These are phyloP conservation scores for Diaporthe humulicola DNA, from an alignment of 2,329 filamentous ascomycete genomes.

Conservation along the genomic window DNA sequence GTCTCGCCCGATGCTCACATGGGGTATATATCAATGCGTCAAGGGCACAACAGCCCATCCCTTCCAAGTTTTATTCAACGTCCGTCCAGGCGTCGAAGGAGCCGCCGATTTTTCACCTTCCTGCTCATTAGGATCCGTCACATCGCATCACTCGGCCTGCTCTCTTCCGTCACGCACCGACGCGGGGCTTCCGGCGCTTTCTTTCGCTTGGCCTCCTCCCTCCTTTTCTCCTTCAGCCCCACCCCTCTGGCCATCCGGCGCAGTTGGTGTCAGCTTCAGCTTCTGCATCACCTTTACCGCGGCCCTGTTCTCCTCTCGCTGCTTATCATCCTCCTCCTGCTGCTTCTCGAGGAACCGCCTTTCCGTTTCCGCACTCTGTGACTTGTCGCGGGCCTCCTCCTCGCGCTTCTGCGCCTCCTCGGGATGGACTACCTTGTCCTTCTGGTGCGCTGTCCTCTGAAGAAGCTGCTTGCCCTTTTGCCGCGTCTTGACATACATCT, in stretches of 20 bases:
- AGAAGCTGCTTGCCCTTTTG: constrained; percentile 70
- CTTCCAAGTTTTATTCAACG: not conserved
- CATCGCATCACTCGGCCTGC: not conserved
- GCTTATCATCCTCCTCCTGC: constrained; percentile 48
- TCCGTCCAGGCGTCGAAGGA: not conserved
- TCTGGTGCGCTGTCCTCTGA: constrained; percentile 63
- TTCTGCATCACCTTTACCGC: constrained; percentile 55
- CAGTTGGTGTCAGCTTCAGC: constrained; percentile 51
- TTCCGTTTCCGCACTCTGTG: constrained; percentile 69
- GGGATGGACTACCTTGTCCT: constrained; percentile 72
- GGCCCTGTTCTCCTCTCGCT: constrained; percentile 54
- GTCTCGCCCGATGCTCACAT: constrained; percentile 5
- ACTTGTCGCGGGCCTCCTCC: constrained; percentile 72
- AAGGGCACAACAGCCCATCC: not conserved
- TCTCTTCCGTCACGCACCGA: not conserved
- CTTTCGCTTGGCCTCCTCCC: not conserved
- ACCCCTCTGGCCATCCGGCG: constrained; percentile 45
- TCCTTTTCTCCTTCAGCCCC: not conserved
- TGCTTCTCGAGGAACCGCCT: constrained; percentile 57
- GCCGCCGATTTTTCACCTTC: not conserved
- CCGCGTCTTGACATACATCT: constrained; percentile 81
- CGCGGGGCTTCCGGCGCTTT: not conserved
- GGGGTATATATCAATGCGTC: constrained; percentile 22
- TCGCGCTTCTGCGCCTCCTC: constrained; percentile 69
- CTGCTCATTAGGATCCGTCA: not conserved